phyloP scores from a whole-genome alignment of 1,284 basidiomycete species.

The Paramarasmius palmivorus region DNA sequence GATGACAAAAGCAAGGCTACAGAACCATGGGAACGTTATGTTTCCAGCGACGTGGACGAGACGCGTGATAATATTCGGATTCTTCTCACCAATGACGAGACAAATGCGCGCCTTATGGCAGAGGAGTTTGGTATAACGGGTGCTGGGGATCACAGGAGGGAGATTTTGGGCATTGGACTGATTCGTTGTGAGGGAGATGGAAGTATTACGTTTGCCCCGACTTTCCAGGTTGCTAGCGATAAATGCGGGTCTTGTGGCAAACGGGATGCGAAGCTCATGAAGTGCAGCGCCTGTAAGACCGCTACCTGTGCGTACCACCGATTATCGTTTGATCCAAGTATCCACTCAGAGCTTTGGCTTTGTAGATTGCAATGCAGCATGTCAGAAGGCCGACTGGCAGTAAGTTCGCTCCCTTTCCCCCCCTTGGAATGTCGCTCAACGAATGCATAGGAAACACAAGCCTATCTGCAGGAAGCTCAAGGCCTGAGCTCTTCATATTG shows the following conservation, averaged over 20 bases:
- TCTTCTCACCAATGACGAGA: constrained; percentile 24
- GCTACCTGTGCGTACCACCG: constrained; percentile 25
- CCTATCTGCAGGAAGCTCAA: constrained; percentile 1
- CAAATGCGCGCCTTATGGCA: constrained; percentile 14
- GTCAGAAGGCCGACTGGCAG: constrained; percentile 32
- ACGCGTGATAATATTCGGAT: constrained; percentile 25
- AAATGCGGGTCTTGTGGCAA: constrained; percentile 28
- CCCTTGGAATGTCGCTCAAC: background rate
- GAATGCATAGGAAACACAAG: constrained; percentile 11
- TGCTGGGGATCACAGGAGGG: constrained; percentile 20
- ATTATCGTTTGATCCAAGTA: background rate
- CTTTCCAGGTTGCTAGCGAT: constrained; percentile 27
- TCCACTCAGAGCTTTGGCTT: background rate
- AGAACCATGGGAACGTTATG: constrained; percentile 23
- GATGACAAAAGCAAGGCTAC: constrained; percentile 11
- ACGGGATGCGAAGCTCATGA: constrained; percentile 25
- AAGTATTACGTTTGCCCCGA: constrained; percentile 14
- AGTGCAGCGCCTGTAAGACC: constrained; percentile 28
- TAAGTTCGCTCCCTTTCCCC: constrained; percentile 12
- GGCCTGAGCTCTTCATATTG: no score
- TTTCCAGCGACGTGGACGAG: constrained; percentile 24
- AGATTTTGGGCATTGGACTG: constrained; percentile 19
- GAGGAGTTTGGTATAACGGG: constrained; percentile 6
- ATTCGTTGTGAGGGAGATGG: constrained; percentile 23
- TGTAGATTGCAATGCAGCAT: constrained; percentile 28